phyloP scores from a whole-genome alignment of 257 asterid genomes.

The Verbena officinalis region DNA sequence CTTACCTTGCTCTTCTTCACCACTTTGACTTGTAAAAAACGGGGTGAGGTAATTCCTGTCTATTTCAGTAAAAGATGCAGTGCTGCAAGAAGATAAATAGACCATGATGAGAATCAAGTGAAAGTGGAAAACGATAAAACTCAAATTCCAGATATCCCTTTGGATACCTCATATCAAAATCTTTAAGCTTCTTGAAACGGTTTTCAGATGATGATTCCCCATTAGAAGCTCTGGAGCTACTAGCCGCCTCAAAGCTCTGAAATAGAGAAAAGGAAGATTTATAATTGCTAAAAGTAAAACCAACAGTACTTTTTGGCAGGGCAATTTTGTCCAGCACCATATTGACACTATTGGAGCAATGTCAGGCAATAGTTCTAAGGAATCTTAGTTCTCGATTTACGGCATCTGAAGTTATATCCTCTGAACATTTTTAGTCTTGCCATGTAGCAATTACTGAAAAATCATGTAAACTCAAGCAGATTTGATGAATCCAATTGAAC shows the following conservation, averaged over 20 bases:
- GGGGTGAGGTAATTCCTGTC: constrained; percentile 78
- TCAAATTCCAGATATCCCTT: not conserved
- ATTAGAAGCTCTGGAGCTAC: constrained; percentile 54
- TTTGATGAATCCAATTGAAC: too few relatives aligned
- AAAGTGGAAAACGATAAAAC: not conserved
- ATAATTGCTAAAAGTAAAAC: not conserved
- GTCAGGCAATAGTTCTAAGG: too few relatives aligned
- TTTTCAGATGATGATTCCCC: constrained; percentile 63
- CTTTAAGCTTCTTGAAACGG: constrained; percentile 68
- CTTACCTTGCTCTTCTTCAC: constrained; percentile 60
- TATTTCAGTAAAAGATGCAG: constrained; percentile 64
- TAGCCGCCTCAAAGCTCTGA: constrained; percentile 57
- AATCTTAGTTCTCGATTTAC: too few relatives aligned
- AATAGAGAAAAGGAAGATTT: constrained; percentile 1
- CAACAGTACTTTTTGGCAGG: not conserved
- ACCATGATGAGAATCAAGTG: not conserved
- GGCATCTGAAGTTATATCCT: too few relatives aligned
- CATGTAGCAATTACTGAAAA: not conserved
- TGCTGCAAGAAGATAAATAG: constrained; percentile 44
- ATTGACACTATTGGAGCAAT: too few relatives aligned
- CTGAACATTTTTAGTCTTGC: not conserved
- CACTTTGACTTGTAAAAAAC: constrained; percentile 62
- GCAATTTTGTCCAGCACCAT: too few relatives aligned
- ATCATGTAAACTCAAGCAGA: not conserved
- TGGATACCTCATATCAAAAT: constrained; percentile 58